phyloP scores from a whole-genome alignment of 768 basidiomycete genomes.

The Pleurotus sapidus region DNA sequence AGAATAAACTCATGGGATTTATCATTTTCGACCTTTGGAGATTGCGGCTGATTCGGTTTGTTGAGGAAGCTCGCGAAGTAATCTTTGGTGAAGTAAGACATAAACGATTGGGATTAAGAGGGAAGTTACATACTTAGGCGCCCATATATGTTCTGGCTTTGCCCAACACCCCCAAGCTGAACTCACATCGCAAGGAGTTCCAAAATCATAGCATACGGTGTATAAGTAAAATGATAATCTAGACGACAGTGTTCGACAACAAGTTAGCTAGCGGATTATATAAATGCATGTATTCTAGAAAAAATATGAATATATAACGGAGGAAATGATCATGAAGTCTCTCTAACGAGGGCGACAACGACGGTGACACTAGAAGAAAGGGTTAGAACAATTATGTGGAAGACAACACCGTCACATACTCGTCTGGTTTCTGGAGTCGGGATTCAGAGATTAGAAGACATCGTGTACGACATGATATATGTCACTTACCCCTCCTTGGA shows the following conservation, averaged over 20 bases:
- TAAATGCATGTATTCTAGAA: no score
- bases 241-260: no score
- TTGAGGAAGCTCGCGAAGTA: constrained; percentile 83
- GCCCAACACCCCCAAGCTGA: no score
- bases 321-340: constrained; percentile 38
- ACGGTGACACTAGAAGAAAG: constrained; percentile 57
- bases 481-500: constrained; percentile 70
- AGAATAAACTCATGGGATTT: constrained; percentile 70
- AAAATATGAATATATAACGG: no score
- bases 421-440: constrained; percentile 66
- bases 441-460: background rate
- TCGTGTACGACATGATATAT: constrained; percentile 5
- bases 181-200: no score
- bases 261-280: no score
- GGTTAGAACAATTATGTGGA: constrained; percentile 10
- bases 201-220: no score
- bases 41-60: constrained; percentile 35
- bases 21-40: constrained; percentile 54
- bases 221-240: no score
- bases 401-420: constrained; percentile 46
- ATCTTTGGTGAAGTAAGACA: constrained; percentile 49
- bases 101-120: no score
- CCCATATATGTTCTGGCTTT: no score
- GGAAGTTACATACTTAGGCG: no score
- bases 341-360: constrained; percentile 64